Evolutionary conservation across 2,329 filamentous ascomycete species (phyloP), one percentile per base, ranked within the genome.

Genomic region (Sclerotinia trifoliorum): DNA sequence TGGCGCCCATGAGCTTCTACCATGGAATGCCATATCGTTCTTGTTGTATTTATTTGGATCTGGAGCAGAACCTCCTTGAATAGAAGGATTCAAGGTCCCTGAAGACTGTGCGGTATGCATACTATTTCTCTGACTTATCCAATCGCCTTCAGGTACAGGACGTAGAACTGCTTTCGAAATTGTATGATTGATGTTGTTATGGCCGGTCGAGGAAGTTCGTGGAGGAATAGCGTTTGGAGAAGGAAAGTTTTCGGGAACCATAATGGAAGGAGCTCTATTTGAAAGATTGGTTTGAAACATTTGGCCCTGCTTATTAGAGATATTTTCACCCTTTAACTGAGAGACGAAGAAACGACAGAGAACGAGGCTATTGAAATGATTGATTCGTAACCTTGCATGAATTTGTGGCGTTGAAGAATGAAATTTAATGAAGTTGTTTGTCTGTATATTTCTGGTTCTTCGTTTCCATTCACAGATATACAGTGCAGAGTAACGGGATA

Each of bases 141-240:
- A 89, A 79, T 88, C 83, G 67, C 82, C 82, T 76, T 91, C 89
- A 29, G 86, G 79, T 32, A 90, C 82, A 48, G 85, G 82, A 26
- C 80, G 82, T 29, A 88, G 78, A 35, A 84, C 80, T n/a, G 74
- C 65, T 64, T 77, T 78, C 3, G 73, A 69, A 3, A 72, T 58
- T 17, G 67, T 68, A 55, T 71, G 68, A 67, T 71, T 74, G 60
- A 74, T 73, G 46, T 74, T 71, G 46, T 78, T 78, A 71, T 83
- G 81, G 71, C 83, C 83, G 68, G 85, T 87, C 1, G 89, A 91
- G 67, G 90, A 93, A 57, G 88, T 92, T 71, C 91, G 86, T 3
- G 89, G 88, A 26, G 91, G 90, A 67, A 93, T 92, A 49, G 84
- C 83, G 78, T 86, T 88, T 66, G 89, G 88, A n/a, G 84, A 85